Percentiles rank a stretch among this genome's conserved stretches.
Evolutionary conservation across 768 basidiomycete genomes (phyloP).

Genomic region (Suillus clintonianus): DNA sequence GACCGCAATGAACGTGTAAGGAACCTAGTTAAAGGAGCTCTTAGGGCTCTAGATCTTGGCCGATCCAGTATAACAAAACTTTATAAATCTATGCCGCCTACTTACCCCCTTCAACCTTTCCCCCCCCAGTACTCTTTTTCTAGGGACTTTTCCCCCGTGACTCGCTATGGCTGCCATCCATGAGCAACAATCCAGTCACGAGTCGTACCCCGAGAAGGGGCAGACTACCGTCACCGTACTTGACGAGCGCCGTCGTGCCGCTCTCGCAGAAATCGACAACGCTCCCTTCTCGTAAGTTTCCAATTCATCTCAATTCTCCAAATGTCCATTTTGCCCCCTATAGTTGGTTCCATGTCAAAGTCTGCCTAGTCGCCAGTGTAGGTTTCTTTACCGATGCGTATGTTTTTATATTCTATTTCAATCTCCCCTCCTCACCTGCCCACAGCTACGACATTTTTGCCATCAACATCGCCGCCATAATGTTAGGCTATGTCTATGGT

Average conservation of each 20-base stretch:
- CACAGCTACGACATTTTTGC: conserved; percentile 79
- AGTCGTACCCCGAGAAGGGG: conserved; percentile 30
- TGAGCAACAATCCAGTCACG: conserved; percentile 31
- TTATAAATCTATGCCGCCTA: not conserved
- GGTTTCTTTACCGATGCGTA: conserved; percentile 92
- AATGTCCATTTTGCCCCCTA: conserved; percentile 4
- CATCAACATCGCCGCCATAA: conserved; percentile 81
- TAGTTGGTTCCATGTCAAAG: conserved; percentile 86
- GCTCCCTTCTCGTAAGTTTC: conserved; percentile 74
- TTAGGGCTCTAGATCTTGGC: not conserved
- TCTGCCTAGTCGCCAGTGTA: conserved; percentile 69
- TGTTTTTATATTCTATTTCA: conserved; percentile 17
- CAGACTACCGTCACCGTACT: conserved; percentile 40
- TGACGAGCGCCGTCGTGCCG: conserved; percentile 75
- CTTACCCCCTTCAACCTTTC: not conserved
- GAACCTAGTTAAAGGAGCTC: conserved; percentile 12
- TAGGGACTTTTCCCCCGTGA: not conserved
- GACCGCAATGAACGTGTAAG: conserved; percentile 30
- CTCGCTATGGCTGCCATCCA: conserved; percentile 18
- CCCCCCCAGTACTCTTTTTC: not conserved
- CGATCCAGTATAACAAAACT: not conserved
- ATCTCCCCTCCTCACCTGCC: not conserved
- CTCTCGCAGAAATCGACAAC: conserved; percentile 85
- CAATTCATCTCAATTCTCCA: not conserved
- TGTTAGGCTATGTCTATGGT: conserved; percentile 85